Base-by-base conservation (phyloP, 306 rosid species). In the Geum urbanum region DNA sequence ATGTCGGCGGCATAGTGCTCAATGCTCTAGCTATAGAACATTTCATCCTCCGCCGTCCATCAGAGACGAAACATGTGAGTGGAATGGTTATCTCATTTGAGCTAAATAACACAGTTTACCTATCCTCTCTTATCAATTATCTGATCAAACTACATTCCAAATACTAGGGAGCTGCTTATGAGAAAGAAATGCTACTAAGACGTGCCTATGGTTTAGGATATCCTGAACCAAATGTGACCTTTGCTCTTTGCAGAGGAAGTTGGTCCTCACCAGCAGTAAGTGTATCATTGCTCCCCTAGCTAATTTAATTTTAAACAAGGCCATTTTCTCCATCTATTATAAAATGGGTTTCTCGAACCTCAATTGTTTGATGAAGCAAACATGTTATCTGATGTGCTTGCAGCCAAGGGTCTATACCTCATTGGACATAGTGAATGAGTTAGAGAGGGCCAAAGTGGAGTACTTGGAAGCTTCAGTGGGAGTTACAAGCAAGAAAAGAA, bases 231-330 rank as follows among this genome's bases (percentile, higher is more conserved):
- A 90, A 90, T 47, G 92, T 90, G 40, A 84, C 96, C 3, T 92
- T 92, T 72, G 98, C 90, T 43, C 90, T 92, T 5, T 88, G 97
- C 68, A 66, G 98, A 54, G 97, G 98, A 74, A 88, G 89, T 54
- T 83, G 98, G 97, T 90, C 96, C 49, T 88, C 97, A 24, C 98
- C 98, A 19, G 98, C 98, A 8, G 98, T 90, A 81, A 82, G 91
- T 80, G 52, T 6, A 12, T 39, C 46, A 32, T 1, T 5, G 27
- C 50, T 50, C 7, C 40, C 55, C 50, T 7, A 54, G 19, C n/a
- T n/a, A n/a, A n/a, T 27, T 60, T 20, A 56, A n/a, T n/a, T 39
- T 46, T 72, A 7, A 41, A n/a, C 8, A 13, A 20, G 18, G 47
- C 8, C 48, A 15, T 45, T n/a, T 66, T 35, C 71, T 32, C 59